Base-by-base conservation (phyloP, 495 filamentous ascomycete species). In the Hypoxylon cercidicola region DNA sequence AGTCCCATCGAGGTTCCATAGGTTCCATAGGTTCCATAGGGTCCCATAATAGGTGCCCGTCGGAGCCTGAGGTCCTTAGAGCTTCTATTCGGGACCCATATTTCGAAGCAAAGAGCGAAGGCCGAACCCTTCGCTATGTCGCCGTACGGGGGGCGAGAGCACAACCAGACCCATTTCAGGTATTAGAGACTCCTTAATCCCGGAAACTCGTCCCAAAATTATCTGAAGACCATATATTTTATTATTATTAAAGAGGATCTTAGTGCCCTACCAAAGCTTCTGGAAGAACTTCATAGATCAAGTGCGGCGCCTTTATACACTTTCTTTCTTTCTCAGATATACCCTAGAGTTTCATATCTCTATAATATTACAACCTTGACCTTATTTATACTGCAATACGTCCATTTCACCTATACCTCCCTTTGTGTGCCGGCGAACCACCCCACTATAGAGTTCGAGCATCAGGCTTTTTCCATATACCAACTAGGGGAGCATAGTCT, bases 31-130 rank as follows among this genome's bases (percentile, higher is more conserved):
- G 32, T 55, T 41, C 49, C 15, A 21, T 45, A 3, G 25, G 25
- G 25, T 28, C 25, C 25, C 25, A 28, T 28, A 28, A 28, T 28
- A 28, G 30, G 10, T 32, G 8, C 30, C 3, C 8, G 30, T 32
- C 30, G 30, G 30, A 32, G 30, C 30, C 30, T 32, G 30, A 32
- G 30, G 30, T 32, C 7, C 30, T 25, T 11, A 32, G 30, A 32
- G 30, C 46, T 50, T 30, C 16, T 15, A 40, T 40, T 40, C 37
- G 16, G 16, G 65, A 56, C 60, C 65, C 60, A 60, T 54, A 48
- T 39, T 62, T 53, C 15, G 23, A 41, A 21, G 51, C 25, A 52
- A 69, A 57, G 46, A 69, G 60, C 66, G 66, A 69, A 69, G 55
- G 60, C 66, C 66, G 66, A 69, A 64, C 41, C 60, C 60, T 46